These are phyloP conservation scores for Alternaria dauci DNA, from an alignment of 2,329 filamentous ascomycete genomes.

Conservation along the genomic window DNA sequence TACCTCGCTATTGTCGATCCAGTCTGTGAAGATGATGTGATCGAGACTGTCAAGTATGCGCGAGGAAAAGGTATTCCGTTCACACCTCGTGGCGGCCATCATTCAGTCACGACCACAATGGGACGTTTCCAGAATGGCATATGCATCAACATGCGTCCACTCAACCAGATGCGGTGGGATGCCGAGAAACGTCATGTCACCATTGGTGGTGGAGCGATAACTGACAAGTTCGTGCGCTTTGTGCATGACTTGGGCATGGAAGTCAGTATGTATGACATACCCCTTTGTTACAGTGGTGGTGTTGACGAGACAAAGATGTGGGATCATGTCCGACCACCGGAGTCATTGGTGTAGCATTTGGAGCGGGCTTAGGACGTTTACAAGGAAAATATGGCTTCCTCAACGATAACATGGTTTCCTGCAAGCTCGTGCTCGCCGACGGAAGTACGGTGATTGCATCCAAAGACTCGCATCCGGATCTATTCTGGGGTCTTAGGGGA, in stretches of 20 bases:
- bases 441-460: constrained; percentile 1
- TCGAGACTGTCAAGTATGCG: constrained; percentile 9
- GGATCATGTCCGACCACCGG: constrained; percentile 15
- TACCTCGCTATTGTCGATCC: constrained; percentile 12
- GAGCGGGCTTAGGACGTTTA: constrained; percentile 12
- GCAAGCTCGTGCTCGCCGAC: constrained; percentile 8
- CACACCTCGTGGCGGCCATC: constrained; percentile 12
- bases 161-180: constrained; percentile 14
- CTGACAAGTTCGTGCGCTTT: constrained; percentile 12
- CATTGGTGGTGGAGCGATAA: constrained; percentile 5
- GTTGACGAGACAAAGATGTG: constrained; percentile 5
- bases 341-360: constrained; percentile 14
- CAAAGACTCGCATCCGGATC: background rate
- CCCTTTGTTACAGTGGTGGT: background rate
- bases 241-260: constrained; percentile 12
- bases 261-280: constrained; percentile 9
- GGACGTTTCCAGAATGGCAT: constrained; percentile 9
- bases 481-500: constrained; percentile 8
- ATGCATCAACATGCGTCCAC: constrained; percentile 14
- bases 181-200: constrained; percentile 1
- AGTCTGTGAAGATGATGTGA: background rate
- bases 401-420: constrained; percentile 13
- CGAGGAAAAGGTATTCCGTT: constrained; percentile 12
- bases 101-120: constrained; percentile 13
- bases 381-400: constrained; percentile 15